Percentiles rank a stretch among this genome's conserved stretches.
phyloP scores from a whole-genome alignment of 2,329 filamentous ascomycete genomes.

The Aspergillus flavus region DNA sequence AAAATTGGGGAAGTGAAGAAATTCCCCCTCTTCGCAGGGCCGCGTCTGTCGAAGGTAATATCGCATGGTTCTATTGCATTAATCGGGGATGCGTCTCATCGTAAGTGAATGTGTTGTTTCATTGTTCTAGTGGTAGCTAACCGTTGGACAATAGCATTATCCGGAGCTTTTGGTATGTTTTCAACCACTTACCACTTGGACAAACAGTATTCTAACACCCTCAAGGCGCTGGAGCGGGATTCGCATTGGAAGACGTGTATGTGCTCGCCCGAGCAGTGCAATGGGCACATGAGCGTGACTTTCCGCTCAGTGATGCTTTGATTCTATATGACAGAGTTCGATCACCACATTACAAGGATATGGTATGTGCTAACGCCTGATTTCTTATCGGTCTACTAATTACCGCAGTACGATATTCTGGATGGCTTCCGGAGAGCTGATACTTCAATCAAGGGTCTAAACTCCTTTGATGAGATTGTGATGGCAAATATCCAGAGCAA shows the following conservation, averaged over 20 bases:
- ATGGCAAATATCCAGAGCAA: conserved; percentile 5
- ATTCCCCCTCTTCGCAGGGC: conserved; percentile 16
- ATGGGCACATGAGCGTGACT: conserved; percentile 4
- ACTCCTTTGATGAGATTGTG: conserved; percentile 10
- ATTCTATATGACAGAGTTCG: conserved; percentile 13
- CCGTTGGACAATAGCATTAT: conserved; percentile 3
- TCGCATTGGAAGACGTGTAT: conserved; percentile 19
- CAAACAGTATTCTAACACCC: neutral
- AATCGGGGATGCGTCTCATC: conserved; percentile 19
- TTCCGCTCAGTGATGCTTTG: conserved; percentile 2
- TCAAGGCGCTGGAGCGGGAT: conserved; percentile 15
- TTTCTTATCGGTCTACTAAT: neutral
- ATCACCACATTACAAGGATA: conserved; percentile 13
- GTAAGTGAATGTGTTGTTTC: neutral
- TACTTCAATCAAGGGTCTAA: neutral
- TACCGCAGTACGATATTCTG: conserved; percentile 11
- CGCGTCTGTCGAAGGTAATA: conserved; percentile 8
- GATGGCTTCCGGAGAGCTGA: conserved; percentile 8
- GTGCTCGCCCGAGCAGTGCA: conserved; percentile 12
- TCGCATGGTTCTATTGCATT: conserved; percentile 12
- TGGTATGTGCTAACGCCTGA: neutral
- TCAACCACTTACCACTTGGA: no score
- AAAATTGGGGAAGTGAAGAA: conserved; percentile 16
- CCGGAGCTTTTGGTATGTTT: conserved; percentile 15
- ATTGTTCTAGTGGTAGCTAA: neutral